These are phyloP conservation scores for Quercus cerris DNA, from an alignment of 306 rosid genomes.

Conservation along the genomic window DNA sequence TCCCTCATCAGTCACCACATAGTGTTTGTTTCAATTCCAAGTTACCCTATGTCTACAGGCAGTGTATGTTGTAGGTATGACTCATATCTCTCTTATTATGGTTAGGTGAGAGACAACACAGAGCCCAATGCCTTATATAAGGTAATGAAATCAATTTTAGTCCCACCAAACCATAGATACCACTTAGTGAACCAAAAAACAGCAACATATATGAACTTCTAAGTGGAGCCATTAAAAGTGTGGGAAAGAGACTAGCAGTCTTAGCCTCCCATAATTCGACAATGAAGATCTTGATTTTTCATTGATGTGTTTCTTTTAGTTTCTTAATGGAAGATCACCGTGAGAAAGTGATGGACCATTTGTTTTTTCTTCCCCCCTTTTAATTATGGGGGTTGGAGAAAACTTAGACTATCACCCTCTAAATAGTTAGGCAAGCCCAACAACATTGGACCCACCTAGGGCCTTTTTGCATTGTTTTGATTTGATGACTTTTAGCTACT, in stretches of 20 bases:
- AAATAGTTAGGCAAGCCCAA: slow-evolving; percentile 55
- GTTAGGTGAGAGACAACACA: slow-evolving; percentile 14
- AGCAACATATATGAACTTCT: slow-evolving; percentile 9
- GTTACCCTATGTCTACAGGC: slow-evolving; percentile 14
- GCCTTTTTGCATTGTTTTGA: slow-evolving; percentile 21
- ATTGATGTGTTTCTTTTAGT: slow-evolving; percentile 20
- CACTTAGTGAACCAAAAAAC: slow-evolving; percentile 9
- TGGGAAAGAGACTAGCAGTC: slow-evolving; percentile 16
- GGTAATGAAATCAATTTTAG: slow-evolving; percentile 8
- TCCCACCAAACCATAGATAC: slow-evolving; percentile 13
- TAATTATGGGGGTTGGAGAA: slow-evolving; percentile 53
- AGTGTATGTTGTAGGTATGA: background rate
- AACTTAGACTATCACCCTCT: slow-evolving; percentile 39
- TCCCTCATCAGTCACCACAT: background rate
- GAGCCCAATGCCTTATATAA: background rate
- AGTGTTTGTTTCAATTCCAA: slow-evolving; percentile 20
- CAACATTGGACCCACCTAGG: slow-evolving; percentile 53
- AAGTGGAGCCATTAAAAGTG: slow-evolving; percentile 1
- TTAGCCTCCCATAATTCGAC: slow-evolving; percentile 33
- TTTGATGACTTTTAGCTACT: slow-evolving; percentile 45
- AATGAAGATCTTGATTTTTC: slow-evolving; percentile 28
- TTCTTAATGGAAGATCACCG: slow-evolving; percentile 24
- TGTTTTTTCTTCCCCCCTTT: slow-evolving; percentile 21
- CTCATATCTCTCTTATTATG: background rate
- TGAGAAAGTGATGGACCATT: slow-evolving; percentile 36